A percentile compares a stretch with the other conserved stretches of the same genome.
These are phyloP conservation scores for Hyphopichia wangnamkhiaoensis DNA, from an alignment of 1,139 yeast genomes.

Conservation along the genomic window DNA sequence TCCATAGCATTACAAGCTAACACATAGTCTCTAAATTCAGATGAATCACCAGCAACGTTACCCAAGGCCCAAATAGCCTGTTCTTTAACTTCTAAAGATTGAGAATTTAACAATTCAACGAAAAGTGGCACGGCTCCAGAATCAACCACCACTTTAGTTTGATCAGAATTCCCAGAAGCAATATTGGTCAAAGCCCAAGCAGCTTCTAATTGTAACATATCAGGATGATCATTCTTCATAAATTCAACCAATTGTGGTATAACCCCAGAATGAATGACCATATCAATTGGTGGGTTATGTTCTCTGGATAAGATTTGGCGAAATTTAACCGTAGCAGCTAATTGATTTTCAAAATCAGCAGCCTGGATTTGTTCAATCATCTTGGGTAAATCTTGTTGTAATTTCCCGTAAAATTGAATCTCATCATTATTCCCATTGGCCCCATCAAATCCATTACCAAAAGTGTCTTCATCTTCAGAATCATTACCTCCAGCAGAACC, in stretches of 20 bases:
- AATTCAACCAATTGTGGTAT: constrained; percentile 88
- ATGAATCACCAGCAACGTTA: constrained; percentile 97
- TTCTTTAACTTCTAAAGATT: constrained; percentile 89
- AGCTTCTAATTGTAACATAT: constrained; percentile 92
- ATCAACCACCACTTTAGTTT: constrained; percentile 87
- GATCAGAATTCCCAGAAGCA: constrained; percentile 92
- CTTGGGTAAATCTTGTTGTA: constrained; percentile 77
- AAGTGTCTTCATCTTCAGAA: constrained; percentile 44
- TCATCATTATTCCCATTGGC: constrained; percentile 42
- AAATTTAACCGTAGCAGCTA: constrained; percentile 88
- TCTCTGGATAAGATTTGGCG: constrained; percentile 93
- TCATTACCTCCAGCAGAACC: constrained; percentile 33
- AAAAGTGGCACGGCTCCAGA: constrained; percentile 93
- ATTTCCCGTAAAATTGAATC: constrained; percentile 52
- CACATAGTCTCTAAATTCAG: constrained; percentile 86
- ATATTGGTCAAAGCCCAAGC: constrained; percentile 99
- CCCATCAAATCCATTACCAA: constrained; percentile 17
- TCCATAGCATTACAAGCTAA: constrained; percentile 83
- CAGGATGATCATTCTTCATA: constrained; percentile 76
- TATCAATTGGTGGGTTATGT: constrained; percentile 95
- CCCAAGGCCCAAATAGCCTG: constrained; percentile 99
- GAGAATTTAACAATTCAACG: constrained; percentile 77
- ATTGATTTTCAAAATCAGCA: constrained; percentile 74
- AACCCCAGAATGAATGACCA: constrained; percentile 90
- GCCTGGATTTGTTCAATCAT: constrained; percentile 85